Base-by-base conservation (phyloP, 345 rosid species). In the Turritis glabra region DNA sequence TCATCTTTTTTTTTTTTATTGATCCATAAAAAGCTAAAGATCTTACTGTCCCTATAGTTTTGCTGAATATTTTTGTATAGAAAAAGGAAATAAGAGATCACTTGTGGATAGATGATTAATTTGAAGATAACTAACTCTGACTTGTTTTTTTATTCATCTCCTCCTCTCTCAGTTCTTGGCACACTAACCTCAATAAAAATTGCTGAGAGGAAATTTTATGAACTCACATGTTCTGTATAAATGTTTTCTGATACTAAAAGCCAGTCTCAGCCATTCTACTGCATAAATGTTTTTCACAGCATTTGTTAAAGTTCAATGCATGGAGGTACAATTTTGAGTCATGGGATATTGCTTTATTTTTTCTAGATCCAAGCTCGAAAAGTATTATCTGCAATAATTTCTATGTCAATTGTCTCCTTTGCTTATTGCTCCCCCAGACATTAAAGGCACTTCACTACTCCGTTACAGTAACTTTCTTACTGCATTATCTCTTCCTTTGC, bases 401-500 rank as follows among this genome's bases (percentile, higher is more conserved):
- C 22, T 57, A 47, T 33, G 58, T 23, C 41, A 46, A 64, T 44
- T 74, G 65, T 64, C 44, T 35, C 61, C 35, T 64, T 61, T 61
- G 61, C 41, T 60, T 26, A 71, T 71, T 71, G 60, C 68, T 37
- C 26, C 44, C 43, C 37, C 64, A 63, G 71, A 64, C 77, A 73
- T 64, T 64, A 73, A 73, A 73, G 73, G n/a, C 72, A 26, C 10
- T 44, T 74, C 78, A 74, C 67, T 56, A 18, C 22, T 65, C 58
- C 37, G 25, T 58, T 66, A 57, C 64, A 55, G 65, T 65, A 62
- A 54, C 40, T 65, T 65, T 56, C 54, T 21, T 47, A 47, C 67
- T 26, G 27, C 73, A 74, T 67, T 66, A 26, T 59, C 69, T 68
- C 68, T 23, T 67, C 74, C 50, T 67, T 75, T 48, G 79, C 74